Conservation (phyloP, 106 monocot species). For the Dendrobium nobile region DNA sequence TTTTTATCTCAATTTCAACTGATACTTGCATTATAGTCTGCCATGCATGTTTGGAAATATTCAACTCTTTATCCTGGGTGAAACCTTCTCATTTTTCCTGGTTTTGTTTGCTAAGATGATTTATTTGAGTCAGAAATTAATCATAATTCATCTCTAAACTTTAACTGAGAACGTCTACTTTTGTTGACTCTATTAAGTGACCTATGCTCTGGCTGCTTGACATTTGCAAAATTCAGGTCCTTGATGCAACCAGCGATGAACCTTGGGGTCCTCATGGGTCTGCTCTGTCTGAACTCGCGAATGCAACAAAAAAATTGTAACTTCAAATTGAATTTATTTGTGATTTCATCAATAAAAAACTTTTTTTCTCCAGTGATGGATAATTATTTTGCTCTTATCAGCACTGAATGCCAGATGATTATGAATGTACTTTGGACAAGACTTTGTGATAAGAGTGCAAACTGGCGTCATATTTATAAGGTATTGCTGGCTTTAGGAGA, state of each 20-base stretch:
- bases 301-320: constrained; percentile 87
- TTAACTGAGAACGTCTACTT: neutral
- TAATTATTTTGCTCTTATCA: constrained; percentile 22
- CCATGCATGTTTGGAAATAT: neutral
- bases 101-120: neutral
- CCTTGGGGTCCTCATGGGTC: constrained; percentile 99
- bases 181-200: neutral
- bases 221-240: constrained; percentile 45
- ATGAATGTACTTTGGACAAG: constrained; percentile 94
- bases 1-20: neutral
- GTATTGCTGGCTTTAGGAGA: constrained; percentile 21
- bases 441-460: constrained; percentile 52
- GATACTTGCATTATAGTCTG: neutral
- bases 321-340: neutral
- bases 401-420: constrained; percentile 77
- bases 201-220: neutral
- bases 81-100: neutral
- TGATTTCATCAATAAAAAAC: neutral
- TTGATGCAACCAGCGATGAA: constrained; percentile 95
- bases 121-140: neutral
- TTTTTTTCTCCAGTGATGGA: neutral
- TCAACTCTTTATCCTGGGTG: neutral
- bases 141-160: neutral
- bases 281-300: constrained; percentile 72
- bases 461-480: constrained; percentile 95